Base-by-base conservation (phyloP, 2,329 filamentous ascomycete species). In the Botrytis byssoidea region DNA sequence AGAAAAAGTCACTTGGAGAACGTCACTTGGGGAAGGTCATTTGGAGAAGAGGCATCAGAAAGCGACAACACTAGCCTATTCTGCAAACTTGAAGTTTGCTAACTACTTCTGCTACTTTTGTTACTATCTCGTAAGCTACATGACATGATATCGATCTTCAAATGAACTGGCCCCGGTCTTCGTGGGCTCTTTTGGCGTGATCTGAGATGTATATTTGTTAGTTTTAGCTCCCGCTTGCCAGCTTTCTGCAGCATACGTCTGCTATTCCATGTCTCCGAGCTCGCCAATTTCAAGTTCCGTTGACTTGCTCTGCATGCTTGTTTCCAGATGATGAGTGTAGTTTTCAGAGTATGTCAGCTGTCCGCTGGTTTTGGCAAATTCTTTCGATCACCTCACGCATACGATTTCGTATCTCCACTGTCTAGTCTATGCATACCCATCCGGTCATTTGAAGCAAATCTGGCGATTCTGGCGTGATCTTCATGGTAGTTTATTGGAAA, bases 301-400 rank as follows among this genome's bases (percentile, higher is more conserved):
- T 1, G 7, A 18, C 51, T 57, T 29, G 0, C n/a, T 57, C 14
- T 29, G 2, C 3, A 57, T 4, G 9, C n/a, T 18, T 18, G 14
- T 7, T 8, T 57, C 14, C 3, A 18, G 6, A 8, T 0, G 14
- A n/a, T 3, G 29, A 29, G 6, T 14, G 14, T 18, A 5, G 1
- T n/a, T 51, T 51, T 5, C n/a, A 32, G 10, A 29, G 6, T 57
- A 18, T 29, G 14, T n/a, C 4, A 29, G n/a, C 51, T 18, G 3
- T 55, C 14, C 6, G 14, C n/a, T 16, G n/a, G 14, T 14, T 29
- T 57, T 57, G 6, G 6, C 12, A 29, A n/a, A 9, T 29, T 9
- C n/a, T n/a, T 57, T 29, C 14, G 14, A 57, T 29, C 16, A 10
- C 7, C 18, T 32, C 3, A 18, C 3, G 14, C 14, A 57, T n/a